Evolutionary conservation across 108 stramenopile genomes (phyloP).

Genomic region (Skeletonema potamos): DNA sequence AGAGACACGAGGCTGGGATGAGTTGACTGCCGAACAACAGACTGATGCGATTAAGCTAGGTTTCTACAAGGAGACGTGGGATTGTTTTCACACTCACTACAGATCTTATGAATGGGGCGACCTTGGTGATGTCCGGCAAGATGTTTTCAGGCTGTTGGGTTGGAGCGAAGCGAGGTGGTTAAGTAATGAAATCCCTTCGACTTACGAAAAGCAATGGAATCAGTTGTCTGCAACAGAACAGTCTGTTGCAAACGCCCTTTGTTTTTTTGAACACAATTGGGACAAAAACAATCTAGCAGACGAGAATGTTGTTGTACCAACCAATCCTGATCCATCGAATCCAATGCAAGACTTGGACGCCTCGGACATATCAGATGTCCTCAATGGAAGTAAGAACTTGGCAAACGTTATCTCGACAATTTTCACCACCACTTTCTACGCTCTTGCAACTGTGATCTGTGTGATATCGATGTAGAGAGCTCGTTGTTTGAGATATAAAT

Average conservation of each 20-base stretch:
- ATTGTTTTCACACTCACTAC: conserved; percentile 42
- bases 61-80: conserved; percentile 50
- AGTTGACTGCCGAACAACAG: conserved; percentile 24
- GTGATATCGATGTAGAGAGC: neutral
- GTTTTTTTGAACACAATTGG: neutral
- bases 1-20: conserved; percentile 23
- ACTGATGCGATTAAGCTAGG: conserved; percentile 31
- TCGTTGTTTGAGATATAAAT: neutral
- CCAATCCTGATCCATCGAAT: neutral
- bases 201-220: neutral
- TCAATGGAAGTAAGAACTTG: neutral
- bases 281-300: neutral
- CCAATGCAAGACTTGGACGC: neutral
- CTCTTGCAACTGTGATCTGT: neutral
- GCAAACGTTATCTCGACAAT: neutral
- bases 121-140: neutral
- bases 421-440: neutral
- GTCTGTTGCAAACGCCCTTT: neutral
- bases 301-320: neutral
- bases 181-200: neutral
- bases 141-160: neutral
- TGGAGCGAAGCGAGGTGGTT: neutral
- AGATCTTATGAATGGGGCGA: neutral
- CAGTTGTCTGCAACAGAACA: neutral
- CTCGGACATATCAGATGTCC: neutral